Conservation (phyloP, 805 yeast genomes). For the Zygosaccharomyces pseudorouxii region DNA sequence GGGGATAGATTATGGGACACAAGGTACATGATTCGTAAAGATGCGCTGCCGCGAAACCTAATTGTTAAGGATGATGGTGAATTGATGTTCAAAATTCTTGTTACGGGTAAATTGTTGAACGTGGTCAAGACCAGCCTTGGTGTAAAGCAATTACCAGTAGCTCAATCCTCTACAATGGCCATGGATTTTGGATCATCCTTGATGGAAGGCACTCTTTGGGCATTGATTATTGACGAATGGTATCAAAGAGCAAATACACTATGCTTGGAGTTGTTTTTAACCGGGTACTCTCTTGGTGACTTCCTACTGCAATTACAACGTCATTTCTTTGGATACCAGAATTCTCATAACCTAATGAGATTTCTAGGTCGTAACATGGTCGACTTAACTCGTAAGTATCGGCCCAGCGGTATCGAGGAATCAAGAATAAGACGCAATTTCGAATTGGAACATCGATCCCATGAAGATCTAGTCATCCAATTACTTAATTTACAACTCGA, state of each 20-base stretch:
- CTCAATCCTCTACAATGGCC: not conserved
- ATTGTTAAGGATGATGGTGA: slow-evolving; percentile 37
- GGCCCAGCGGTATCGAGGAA: slow-evolving; percentile 12
- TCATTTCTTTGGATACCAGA: slow-evolving; percentile 44
- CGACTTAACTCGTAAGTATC: slow-evolving; percentile 31
- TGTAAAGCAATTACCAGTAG: slow-evolving; percentile 14
- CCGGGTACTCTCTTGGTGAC: slow-evolving; percentile 51
- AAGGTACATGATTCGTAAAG: slow-evolving; percentile 66
- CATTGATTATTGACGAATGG: slow-evolving; percentile 53
- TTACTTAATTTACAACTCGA: slow-evolving; percentile 40
- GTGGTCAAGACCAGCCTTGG: slow-evolving; percentile 41
- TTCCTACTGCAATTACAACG: slow-evolving; percentile 50
- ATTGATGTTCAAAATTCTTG: slow-evolving; percentile 49
- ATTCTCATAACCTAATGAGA: slow-evolving; percentile 25
- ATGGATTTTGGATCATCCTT: slow-evolving; percentile 5
- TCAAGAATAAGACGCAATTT: slow-evolving; percentile 34
- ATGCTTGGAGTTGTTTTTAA: slow-evolving; percentile 51
- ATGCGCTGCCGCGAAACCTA: slow-evolving; percentile 66
- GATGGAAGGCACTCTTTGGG: slow-evolving; percentile 42
- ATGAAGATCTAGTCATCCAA: slow-evolving; percentile 24
- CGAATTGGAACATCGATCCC: slow-evolving; percentile 12
- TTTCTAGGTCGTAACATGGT: slow-evolving; percentile 24
- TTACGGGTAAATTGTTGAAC: slow-evolving; percentile 82
- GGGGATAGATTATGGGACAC: slow-evolving; percentile 70
- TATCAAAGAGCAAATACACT: slow-evolving; percentile 63